Base-by-base conservation (phyloP, 768 basidiomycete species). In the Mycena venus region DNA sequence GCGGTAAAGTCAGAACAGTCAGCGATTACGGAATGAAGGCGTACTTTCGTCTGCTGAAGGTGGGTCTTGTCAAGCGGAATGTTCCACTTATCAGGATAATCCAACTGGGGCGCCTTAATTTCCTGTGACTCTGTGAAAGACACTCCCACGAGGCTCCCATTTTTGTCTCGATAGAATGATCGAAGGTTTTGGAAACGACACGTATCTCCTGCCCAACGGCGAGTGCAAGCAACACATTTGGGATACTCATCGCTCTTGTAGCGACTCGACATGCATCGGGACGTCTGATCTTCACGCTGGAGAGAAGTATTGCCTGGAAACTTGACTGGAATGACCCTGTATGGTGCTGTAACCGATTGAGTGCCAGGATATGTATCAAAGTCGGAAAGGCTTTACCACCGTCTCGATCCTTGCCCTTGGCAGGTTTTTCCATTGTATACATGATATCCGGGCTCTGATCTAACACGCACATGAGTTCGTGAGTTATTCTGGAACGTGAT, bases 171-270 rank as follows among this genome's bases (percentile, higher is more conserved):
- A 78, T 94, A 85, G 82, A 96, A 93, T 79, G 91, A 94, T 23
- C 95, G 90, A 75, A 96, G 93, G n/a, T 91, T 91, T 81, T 95
- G 95, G 83, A 96, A 96, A 29, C 95, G 91, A 79, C 95, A 96
- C 3, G 94, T 95, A 80, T 96, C 95, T 47, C 95, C 94, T 0
- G 94, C 94, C 94, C 95, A 95, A 27, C 95, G 92, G 49, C 95
- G 92, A 38, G 93, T 95, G 81, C 95, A 96, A 3, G 94, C 93
- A 40, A 95, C 93, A 78, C 95, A 96, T 17, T 93, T 91, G 47
- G 94, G 93, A 82, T 95, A 94, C 63, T 88, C 86, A 75, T 95
- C 93, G 53, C 86, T 83, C 74, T 90, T 90, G 81, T 95, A 95
- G 59, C 93, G 89, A 78, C 91, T 93, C 0, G 94, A 95, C 95